These are phyloP conservation scores for Sugiyamaella qingdaonensis DNA, from an alignment of 805 yeast species.

Conservation along the genomic window DNA sequence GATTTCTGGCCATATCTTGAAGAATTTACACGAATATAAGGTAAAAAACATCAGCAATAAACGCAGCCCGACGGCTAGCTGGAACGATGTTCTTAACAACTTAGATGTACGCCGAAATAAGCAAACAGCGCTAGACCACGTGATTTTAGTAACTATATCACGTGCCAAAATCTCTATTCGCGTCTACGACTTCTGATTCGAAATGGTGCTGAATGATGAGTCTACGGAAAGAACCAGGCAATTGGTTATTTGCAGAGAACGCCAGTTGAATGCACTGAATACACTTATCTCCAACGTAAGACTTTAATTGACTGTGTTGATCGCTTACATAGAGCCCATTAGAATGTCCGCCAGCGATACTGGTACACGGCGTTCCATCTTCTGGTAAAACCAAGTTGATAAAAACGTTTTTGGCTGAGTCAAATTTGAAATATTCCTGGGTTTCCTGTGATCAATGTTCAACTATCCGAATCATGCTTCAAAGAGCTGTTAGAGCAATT, in stretches of 20 bases:
- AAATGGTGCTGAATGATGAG: too few relatives aligned
- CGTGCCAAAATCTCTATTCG: too few relatives aligned
- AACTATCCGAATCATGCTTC: slow-evolving; percentile 45
- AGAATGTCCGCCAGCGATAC: slow-evolving; percentile 34
- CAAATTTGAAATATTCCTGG: slow-evolving; percentile 33
- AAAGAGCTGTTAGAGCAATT: slow-evolving; percentile 41
- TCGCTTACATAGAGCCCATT: slow-evolving; percentile 4
- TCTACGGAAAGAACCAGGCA: not conserved
- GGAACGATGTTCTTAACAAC: too few relatives aligned
- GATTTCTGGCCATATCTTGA: too few relatives aligned
- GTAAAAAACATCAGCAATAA: too few relatives aligned
- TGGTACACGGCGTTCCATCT: slow-evolving; percentile 47
- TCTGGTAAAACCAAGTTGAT: slow-evolving; percentile 46
- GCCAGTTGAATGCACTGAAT: not conserved
- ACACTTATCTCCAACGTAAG: not conserved
- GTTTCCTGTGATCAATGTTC: slow-evolving; percentile 48
- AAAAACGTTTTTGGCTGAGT: slow-evolving; percentile 29
- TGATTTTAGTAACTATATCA: too few relatives aligned
- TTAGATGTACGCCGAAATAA: too few relatives aligned
- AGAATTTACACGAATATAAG: too few relatives aligned
- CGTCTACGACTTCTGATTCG: too few relatives aligned
- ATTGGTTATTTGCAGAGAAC: not conserved
- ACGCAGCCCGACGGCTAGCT: too few relatives aligned
- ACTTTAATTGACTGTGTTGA: too few relatives aligned
- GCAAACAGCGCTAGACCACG: too few relatives aligned